Evolutionary conservation across 1,284 basidiomycete genomes (phyloP).

Genomic region (Porodaedalea pini): DNA sequence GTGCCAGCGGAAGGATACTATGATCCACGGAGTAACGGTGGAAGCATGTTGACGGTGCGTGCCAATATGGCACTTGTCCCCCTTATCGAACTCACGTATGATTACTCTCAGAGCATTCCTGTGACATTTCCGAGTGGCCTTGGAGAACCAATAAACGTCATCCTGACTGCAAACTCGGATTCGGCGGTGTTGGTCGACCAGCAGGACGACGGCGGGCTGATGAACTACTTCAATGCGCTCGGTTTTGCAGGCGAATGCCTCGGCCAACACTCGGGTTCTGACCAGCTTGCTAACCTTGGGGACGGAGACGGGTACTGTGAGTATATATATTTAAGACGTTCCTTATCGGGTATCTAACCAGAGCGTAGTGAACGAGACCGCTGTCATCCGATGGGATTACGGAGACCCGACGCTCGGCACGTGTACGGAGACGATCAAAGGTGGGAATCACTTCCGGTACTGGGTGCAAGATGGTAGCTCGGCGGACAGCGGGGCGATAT

Average conservation of each 20-base stretch:
- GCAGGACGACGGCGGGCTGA: slow-evolving; percentile 65
- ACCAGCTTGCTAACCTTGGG: slow-evolving; percentile 79
- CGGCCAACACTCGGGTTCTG: slow-evolving; percentile 69
- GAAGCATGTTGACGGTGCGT: slow-evolving; percentile 47
- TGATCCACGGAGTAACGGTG: slow-evolving; percentile 39
- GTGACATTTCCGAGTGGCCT: slow-evolving; percentile 69
- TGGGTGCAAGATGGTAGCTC: slow-evolving; percentile 75
- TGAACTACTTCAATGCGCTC: slow-evolving; percentile 66
- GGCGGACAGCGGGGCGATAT: slow-evolving; percentile 73
- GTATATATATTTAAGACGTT: slow-evolving; percentile 27
- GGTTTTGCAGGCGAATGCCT: slow-evolving; percentile 80
- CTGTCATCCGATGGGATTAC: slow-evolving; percentile 79
- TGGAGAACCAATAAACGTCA: slow-evolving; percentile 87
- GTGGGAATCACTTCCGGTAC: slow-evolving; percentile 89
- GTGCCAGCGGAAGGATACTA: slow-evolving; percentile 39
- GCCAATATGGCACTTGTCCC: not conserved
- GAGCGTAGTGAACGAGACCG: slow-evolving; percentile 76
- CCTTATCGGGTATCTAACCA: not conserved
- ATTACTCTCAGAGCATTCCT: slow-evolving; percentile 45
- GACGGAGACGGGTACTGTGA: slow-evolving; percentile 73
- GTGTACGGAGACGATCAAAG: slow-evolving; percentile 81
- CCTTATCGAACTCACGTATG: not conserved
- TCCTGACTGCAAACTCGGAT: slow-evolving; percentile 83
- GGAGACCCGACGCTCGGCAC: slow-evolving; percentile 73
- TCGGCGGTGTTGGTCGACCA: slow-evolving; percentile 62